Evolutionary conservation across 1,139 yeast genomes (phyloP), one percentile per base, ranked within the genome.

Genomic region (Yueomyces sp.): DNA sequence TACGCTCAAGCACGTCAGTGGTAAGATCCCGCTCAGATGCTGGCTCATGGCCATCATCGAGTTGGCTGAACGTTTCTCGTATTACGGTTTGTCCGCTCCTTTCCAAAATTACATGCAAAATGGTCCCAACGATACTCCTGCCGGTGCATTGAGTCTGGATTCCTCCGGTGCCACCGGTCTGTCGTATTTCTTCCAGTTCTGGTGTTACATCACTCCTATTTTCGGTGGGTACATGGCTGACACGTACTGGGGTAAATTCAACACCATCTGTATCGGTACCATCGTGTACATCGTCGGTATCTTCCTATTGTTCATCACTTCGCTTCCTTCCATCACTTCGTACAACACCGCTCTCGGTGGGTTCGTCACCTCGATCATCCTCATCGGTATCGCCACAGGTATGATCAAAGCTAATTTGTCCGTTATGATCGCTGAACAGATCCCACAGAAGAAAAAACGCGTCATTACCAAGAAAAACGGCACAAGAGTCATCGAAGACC

Each of bases 121-220:
- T 41, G 66, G 68, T 25, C 63, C 66, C 12, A 50, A 57, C 38
- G 65, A 66, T 39, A 77, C 76, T 38, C 65, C 67, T 31, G 48
- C 51, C 34, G 93, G 94, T 59, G 76, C 78, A 12, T 70, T 83
- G 50, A 72, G 71, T 38, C 69, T 80, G 51, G 78, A 81, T 41
- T 70, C 75, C 41, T 70, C 69, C 48, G 76, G 80, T 53, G 87
- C 94, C 34, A 78, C 85, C 41, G 91, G 85, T 29, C 70, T 84
- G 49, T 75, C 85, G 12, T 76, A 81, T 59, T 77, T 82, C 55
- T 78, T 82, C 70, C 85, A 81, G 58, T 83, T 84, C 58, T 79
- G 87, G 82, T 81, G 89, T 59, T 84, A 84, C 59, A 70, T 82
- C 40, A 80, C 91, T 39, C 95, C 95, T 35, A 70, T 84, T 46